Evolutionary conservation across 257 asterid species (phyloP), one percentile per base, ranked within the genome.

Genomic region (Plantago elongata): DNA sequence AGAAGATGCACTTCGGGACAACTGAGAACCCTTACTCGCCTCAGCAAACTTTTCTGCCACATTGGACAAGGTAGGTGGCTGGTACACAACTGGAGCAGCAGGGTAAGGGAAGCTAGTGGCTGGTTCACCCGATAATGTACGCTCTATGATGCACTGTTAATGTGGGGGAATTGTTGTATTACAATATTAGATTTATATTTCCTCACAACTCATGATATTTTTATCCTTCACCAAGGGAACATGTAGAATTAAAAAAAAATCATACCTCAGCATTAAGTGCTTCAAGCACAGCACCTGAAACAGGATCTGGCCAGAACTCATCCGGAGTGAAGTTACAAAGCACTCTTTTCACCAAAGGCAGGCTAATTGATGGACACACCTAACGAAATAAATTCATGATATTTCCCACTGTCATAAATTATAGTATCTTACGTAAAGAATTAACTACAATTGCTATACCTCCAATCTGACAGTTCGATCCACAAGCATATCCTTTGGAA

Each of bases 251-350:
- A n/a, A n/a, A 56, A 29, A 65, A 14, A 18, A 9, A 54, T 46
- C 69, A 50, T 82, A 92, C 99, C 95, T 92, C 99, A 27, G 95
- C 95, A 67, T 92, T 89, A 37, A 92, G 74, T n/a, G 99, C 95
- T 73, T 92, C 99, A 55, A 92, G 79, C 54, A 92, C 94, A 63
- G 88, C 77, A 52, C 97, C 95, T 0, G 99, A 88, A 63, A 92
- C 99, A 60, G 95, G 78, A 82, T 92, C 97, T 9, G 96, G 99
- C 66, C 94, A 92, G 80, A 92, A 92, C 72, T 92, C 99, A 70
- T 92, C 99, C 3, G 99, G 97, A 68, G 91, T 84, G 78, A 92
- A 92, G 81, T 92, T 92, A 83, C 97, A 92, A 47, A 92, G 87
- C 45, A 92, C 76, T 34, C 97, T 78, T 73, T 84, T 92, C 60